Conservation (phyloP, 2,329 filamentous ascomycete genomes). For the Aureobasidium zeae region DNA sequence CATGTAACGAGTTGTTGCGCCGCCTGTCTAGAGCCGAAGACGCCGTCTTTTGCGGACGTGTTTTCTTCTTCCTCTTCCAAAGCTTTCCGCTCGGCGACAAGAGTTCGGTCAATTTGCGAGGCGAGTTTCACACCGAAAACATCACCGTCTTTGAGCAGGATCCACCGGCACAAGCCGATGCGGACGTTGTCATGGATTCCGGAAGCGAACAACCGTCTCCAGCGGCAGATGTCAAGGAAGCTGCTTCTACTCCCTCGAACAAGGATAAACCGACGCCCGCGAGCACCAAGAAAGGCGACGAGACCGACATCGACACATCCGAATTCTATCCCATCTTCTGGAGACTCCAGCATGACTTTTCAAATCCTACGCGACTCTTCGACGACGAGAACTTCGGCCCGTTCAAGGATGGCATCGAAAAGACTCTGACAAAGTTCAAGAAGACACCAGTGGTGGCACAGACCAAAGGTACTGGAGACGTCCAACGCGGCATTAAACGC, state of each 20-base stretch:
- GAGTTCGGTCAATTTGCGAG: constrained; percentile 91
- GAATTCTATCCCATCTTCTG: constrained; percentile 86
- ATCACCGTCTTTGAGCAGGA: constrained; percentile 67
- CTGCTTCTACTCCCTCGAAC: constrained; percentile 9
- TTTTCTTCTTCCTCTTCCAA: constrained; percentile 98
- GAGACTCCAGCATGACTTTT: constrained; percentile 86
- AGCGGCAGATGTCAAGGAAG: constrained; percentile 1
- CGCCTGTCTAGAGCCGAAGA: constrained; percentile 92
- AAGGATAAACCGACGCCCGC: constrained; percentile 20
- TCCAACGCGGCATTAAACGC: constrained; percentile 57
- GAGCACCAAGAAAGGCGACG: constrained; percentile 29
- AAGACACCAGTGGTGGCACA: constrained; percentile 58
- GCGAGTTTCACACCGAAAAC: constrained; percentile 94
- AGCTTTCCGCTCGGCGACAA: constrained; percentile 94
- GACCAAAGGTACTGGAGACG: constrained; percentile 54
- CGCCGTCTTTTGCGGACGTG: constrained; percentile 90
- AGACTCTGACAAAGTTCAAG: constrained; percentile 67
- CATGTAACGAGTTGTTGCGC: constrained; percentile 90
- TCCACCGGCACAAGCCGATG: neutral
- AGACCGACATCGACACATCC: constrained; percentile 52
- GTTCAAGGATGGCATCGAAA: constrained; percentile 55
- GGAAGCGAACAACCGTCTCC: constrained; percentile 27
- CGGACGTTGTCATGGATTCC: constrained; percentile 16
- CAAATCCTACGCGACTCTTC: constrained; percentile 77
- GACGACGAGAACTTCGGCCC: constrained; percentile 50